These are phyloP conservation scores for Dendrothele bispora DNA, from an alignment of 768 basidiomycete genomes.

Conservation along the genomic window DNA sequence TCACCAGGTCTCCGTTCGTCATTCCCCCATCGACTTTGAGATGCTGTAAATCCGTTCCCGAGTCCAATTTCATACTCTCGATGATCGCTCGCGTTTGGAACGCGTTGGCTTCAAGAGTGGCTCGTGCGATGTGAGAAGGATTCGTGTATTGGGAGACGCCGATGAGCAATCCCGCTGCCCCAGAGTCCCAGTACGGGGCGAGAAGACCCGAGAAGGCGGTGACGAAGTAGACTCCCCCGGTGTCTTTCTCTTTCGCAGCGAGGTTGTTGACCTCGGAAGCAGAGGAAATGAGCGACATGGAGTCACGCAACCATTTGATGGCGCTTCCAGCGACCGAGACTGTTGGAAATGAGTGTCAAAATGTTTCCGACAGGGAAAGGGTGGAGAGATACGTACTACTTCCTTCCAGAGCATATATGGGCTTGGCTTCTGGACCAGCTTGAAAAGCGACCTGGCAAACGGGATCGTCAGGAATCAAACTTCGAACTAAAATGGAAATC, in stretches of 20 bases:
- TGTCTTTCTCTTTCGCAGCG: conserved; percentile 71
- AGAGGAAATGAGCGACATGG: conserved; percentile 77
- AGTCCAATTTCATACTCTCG: conserved; percentile 93
- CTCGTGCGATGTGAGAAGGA: conserved; percentile 90
- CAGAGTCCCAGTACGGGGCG: conserved; percentile 97
- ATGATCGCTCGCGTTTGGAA: conserved; percentile 95
- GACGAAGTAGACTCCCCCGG: conserved; percentile 94
- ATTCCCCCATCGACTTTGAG: conserved; percentile 98
- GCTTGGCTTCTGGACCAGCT: conserved; percentile 72
- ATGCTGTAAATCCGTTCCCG: conserved; percentile 72
- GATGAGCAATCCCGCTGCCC: conserved; percentile 84
- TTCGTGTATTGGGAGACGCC: conserved; percentile 88
- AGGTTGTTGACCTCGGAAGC: conserved; percentile 85
- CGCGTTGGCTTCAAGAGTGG: conserved; percentile 93
- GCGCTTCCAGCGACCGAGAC: conserved; percentile 95
- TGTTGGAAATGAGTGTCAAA: conserved; percentile 21
- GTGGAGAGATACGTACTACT: conserved; percentile 58
- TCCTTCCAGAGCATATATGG: conserved; percentile 93
- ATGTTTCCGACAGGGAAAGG: background rate
- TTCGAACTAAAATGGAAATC: background rate
- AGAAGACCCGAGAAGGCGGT: conserved; percentile 95
- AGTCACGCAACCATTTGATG: conserved; percentile 95
- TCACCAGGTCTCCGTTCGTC: conserved; percentile 90
- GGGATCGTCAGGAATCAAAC: conserved; percentile 1
- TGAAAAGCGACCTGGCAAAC: conserved; percentile 79